Base-by-base conservation (phyloP, 176 grass and related monocot species). In the Areca catechu region DNA sequence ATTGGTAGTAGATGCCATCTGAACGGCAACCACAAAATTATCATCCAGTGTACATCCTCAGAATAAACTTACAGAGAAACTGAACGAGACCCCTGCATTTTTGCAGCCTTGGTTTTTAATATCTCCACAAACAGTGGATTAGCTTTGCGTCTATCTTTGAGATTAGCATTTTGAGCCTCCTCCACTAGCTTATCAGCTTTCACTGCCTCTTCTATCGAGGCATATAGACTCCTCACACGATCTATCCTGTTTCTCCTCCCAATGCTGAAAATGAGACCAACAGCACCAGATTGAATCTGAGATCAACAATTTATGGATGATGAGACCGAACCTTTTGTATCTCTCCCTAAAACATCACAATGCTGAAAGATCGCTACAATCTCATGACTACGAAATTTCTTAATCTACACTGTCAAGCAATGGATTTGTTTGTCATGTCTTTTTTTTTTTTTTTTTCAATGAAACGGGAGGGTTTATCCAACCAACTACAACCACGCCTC, bases 211-310 rank as follows among this genome's bases (percentile, higher is more conserved):
- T 87, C 51, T 50, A 87, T 67, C 57, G 90, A 57, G 23, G 67
- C 72, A 57, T 74, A 84, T 12, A 96, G 66, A 58, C 83, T 96
- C 80, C 86, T 84, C 69, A 87, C 68, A 63, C 91, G 90, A 82
- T 96, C 91, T 71, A 90, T 96, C 62, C 91, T 84, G 74, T n/a
- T 96, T 90, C 60, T 96, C 91, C 57, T 96, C 86, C 50, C 91
- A 71, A 62, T 96, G n/a, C n/a, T n/a, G 34, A 43, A 43, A 43
- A 14, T 43, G 34, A 43, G 10, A 43, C 34, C 14, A 12, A 12
- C 2, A 43, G 10, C 10, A 12, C 2, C 34, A 9, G 2, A 43
- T 43, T 14, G 34, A 43, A 43, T 43, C 34, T 43, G 34, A 43
- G 34, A 34, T 34, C 7, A 34, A 34, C 7, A 34, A 34, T 34